Base-by-base conservation (phyloP, 441 rosid species). In the Adansonia rubrostipa region DNA sequence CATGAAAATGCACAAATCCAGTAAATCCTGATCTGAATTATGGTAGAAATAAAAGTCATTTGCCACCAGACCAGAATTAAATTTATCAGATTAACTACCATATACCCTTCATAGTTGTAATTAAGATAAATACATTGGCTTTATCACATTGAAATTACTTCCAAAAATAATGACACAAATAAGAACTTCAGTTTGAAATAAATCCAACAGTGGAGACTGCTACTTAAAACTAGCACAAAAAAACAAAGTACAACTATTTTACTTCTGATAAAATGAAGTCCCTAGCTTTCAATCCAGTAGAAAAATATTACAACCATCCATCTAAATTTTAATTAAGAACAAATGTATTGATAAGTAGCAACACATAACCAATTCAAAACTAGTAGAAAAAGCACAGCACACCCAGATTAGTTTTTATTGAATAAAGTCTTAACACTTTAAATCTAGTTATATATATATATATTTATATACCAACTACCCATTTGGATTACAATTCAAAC, bases 251-350 rank as follows among this genome's bases (percentile, higher is more conserved):
- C 42, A 14, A 3, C 60, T 64, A 56, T 56, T 73, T 56, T 45
- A 56, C 5, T 73, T 56, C 65, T 13, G 51, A 73, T 73, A 4
- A 57, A 36, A 57, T 9, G n/a, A 72, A 56, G 51, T 40, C 65
- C 17, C 48, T n/a, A 57, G 15, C 22, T 36, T 72, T 72, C 64
- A 72, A 53, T 53, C 64, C 63, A 54, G 61, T 6, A 24, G 24
- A 60, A 66, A 56, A 64, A 5, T 5, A 75, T n/a, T 36, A 42
- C 44, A 66, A 24, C 66, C 20, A 51, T 74, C 69, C 76, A 74
- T 63, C 78, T 65, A 42, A 65, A 42, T 60, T 80, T 6, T 40
- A 60, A 74, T 64, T 48, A 22, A 64, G 4, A 80, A 76, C 20
- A 72, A 75, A 65, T 47, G 48, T 66, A 60, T 17, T 13, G 15